Evolutionary conservation across 1,139 yeast species (phyloP), one percentile per base, ranked within the genome.

Genomic region (Yamadazyma conglobata): DNA sequence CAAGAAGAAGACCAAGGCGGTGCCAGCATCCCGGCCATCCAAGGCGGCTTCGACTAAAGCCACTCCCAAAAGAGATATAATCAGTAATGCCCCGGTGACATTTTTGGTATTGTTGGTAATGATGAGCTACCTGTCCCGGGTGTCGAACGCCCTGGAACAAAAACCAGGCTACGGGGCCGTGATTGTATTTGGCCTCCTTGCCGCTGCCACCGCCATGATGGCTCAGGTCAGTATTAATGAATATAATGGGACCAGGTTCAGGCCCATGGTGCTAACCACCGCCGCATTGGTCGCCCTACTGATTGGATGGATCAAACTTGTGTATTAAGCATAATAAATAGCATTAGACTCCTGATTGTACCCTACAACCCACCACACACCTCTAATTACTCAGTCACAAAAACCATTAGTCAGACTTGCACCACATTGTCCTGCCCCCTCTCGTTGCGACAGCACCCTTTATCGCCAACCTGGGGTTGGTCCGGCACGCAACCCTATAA

Each of bases 41-140:
- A n/a, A n/a, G n/a, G n/a, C n/a, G n/a, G n/a, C n/a, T n/a, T n/a
- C n/a, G n/a, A n/a, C n/a, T n/a, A n/a, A n/a, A n/a, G n/a, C n/a
- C n/a, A n/a, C n/a, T n/a, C n/a, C n/a, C n/a, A n/a, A n/a, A n/a
- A n/a, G n/a, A n/a, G n/a, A n/a, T n/a, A n/a, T n/a, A n/a, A n/a
- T n/a, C n/a, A 13, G 12, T 7, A 28, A 21, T 24, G 15, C 19
- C 24, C 31, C 31, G 6, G 11, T 28, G 4, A 28, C 31, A 8
- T 28, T 28, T 11, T 10, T 28, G 7, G 27, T 27, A 4, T 22
- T 27, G 5, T 22, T 27, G 11, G 21, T 15, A 3, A 22, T 27
- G n/a, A 19, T 27, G 25, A 17, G 18, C 6, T 27, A 27, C 17
- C 30, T 22, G 19, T 21, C 21, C 11, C 6, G 6, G 11, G 4